Conservation (phyloP, 2,329 filamentous ascomycete genomes). For the Metarhizium brunneum region DNA sequence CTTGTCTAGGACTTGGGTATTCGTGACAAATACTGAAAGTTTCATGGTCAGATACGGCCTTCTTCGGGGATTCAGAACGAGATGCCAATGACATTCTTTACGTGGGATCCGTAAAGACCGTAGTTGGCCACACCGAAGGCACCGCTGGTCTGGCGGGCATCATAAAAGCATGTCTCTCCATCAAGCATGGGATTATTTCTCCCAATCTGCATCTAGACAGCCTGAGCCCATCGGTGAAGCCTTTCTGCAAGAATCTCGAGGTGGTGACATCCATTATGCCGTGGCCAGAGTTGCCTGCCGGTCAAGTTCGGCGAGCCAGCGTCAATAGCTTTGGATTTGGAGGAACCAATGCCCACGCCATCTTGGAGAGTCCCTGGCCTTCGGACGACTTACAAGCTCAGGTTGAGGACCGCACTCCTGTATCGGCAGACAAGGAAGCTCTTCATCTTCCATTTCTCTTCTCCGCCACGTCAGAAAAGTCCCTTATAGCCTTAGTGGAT, state of each 20-base stretch:
- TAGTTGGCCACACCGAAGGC: slow-evolving; percentile 18
- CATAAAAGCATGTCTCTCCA: slow-evolving; percentile 11
- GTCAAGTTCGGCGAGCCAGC: slow-evolving; percentile 25
- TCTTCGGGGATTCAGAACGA: slow-evolving; percentile 16
- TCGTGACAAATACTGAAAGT: no score
- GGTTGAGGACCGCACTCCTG: no score
- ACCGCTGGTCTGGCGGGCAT: slow-evolving; percentile 16
- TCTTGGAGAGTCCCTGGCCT: slow-evolving; percentile 18
- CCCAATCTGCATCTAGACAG: slow-evolving; percentile 22
- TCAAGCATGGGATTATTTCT: slow-evolving; percentile 14
- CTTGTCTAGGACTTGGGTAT: no score
- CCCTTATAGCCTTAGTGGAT: no score
- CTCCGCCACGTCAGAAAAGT: no score
- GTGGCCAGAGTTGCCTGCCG: slow-evolving; percentile 12
- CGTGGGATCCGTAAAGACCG: slow-evolving; percentile 19
- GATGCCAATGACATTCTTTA: slow-evolving; percentile 4
- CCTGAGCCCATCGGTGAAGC: slow-evolving; percentile 17
- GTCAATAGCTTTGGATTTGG: slow-evolving; percentile 42
- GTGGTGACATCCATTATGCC: slow-evolving; percentile 4
- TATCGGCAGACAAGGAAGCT: no score
- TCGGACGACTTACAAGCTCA: no score
- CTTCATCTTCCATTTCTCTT: no score
- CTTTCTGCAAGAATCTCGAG: slow-evolving; percentile 13
- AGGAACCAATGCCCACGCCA: slow-evolving; percentile 37
- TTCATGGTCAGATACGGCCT: slow-evolving; percentile 25